A percentile compares a stretch with the other conserved stretches of the same genome.
Evolutionary conservation across 371 early-diverging fungal genomes (phyloP).

Genomic region (Catenaria anguillulae): DNA sequence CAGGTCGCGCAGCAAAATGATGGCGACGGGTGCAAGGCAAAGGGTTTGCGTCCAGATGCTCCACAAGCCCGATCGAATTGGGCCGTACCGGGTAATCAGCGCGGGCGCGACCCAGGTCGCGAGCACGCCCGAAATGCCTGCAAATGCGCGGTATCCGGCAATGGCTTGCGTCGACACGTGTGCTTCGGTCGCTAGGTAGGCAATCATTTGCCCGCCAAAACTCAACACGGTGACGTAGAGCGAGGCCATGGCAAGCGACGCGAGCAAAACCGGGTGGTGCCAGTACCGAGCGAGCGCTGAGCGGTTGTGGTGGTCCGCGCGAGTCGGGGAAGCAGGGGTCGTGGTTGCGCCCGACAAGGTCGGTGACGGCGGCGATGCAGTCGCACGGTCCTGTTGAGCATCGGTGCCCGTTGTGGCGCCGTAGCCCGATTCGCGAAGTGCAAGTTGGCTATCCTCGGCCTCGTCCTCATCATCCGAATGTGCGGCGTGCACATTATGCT

Average conservation of each 20-base stretch:
- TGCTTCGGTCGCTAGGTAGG: constrained; percentile 14
- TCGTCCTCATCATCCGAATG: neutral
- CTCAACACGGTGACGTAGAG: constrained; percentile 24
- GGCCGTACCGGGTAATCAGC: constrained; percentile 13
- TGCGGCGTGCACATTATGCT: neutral
- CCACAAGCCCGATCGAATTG: constrained; percentile 18
- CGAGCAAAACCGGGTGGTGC: constrained; percentile 15
- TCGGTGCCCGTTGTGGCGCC: neutral
- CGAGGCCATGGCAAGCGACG: constrained; percentile 18
- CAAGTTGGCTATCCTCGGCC: neutral
- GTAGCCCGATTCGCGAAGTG: neutral
- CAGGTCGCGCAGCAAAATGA: neutral
- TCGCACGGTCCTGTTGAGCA: too few species aligned
- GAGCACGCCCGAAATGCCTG: constrained; percentile 16
- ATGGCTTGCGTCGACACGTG: constrained; percentile 7
- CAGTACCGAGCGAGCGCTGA: neutral
- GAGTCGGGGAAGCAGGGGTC: too few species aligned
- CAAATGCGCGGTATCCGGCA: constrained; percentile 15
- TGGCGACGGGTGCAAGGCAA: constrained; percentile 8
- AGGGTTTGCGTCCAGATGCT: constrained; percentile 16
- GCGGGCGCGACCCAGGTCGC: constrained; percentile 15
- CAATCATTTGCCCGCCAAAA: constrained; percentile 17
- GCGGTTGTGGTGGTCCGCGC: too few species aligned
- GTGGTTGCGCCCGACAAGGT: too few species aligned
- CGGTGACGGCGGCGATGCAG: too few species aligned